Evolutionary conservation across 2,329 filamentous ascomycete genomes (phyloP).

Genomic region (Diaporthe sp.): DNA sequence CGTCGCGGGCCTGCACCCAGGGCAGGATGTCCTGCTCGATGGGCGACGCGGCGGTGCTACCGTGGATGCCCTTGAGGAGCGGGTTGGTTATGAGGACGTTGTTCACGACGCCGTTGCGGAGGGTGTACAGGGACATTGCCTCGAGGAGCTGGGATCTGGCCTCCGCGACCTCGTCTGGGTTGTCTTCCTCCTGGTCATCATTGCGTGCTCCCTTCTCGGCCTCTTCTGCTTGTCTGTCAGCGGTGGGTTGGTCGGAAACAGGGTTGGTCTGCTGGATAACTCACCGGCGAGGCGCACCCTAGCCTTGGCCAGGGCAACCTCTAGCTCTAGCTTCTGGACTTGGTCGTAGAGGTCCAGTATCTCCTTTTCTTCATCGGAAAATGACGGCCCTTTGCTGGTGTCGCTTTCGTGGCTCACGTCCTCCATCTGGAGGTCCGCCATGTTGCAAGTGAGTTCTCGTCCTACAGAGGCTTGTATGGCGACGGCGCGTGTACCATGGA

Average conservation of each 20-base stretch:
- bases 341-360: slow-evolving; percentile 79
- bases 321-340: slow-evolving; percentile 77
- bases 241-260: background rate
- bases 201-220: background rate
- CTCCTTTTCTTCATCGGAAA: slow-evolving; percentile 76
- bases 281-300: slow-evolving; percentile 35
- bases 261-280: background rate
- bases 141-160: slow-evolving; percentile 77
- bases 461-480: background rate
- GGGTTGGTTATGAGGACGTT: slow-evolving; percentile 80
- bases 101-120: slow-evolving; percentile 77
- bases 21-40: slow-evolving; percentile 80
- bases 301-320: slow-evolving; percentile 75
- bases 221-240: slow-evolving; percentile 31
- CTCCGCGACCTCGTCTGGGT: slow-evolving; percentile 56
- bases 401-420: slow-evolving; percentile 49
- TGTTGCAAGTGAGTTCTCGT: slow-evolving; percentile 33
- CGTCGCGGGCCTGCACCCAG: slow-evolving; percentile 75
- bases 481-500: background rate
- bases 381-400: slow-evolving; percentile 46
- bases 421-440: slow-evolving; percentile 40
- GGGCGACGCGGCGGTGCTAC: slow-evolving; percentile 71
- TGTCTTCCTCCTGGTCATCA: background rate
- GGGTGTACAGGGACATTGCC: slow-evolving; percentile 76
- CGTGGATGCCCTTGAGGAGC: slow-evolving; percentile 81